Conservation (phyloP, 768 basidiomycete genomes). For the Boletus tylopilopsis region DNA sequence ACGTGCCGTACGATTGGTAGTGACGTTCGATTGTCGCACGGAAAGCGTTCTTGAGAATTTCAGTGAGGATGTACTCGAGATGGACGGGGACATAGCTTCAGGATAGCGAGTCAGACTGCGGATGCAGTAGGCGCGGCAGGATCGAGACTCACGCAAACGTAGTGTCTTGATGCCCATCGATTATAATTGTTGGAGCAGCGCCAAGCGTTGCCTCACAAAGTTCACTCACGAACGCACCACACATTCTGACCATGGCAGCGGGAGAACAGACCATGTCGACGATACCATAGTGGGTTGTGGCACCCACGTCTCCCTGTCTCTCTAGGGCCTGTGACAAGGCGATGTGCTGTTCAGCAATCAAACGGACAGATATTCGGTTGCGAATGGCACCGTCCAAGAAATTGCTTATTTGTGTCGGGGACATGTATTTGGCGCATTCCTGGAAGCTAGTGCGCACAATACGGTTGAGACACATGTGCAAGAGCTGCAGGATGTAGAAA, state of each 20-base stretch:
- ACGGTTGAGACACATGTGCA: not conserved
- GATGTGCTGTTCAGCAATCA: conserved; percentile 91
- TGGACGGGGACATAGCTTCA: conserved; percentile 83
- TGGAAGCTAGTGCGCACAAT: conserved; percentile 57
- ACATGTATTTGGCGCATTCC: conserved; percentile 81
- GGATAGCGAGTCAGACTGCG: conserved; percentile 4
- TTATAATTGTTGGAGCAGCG: conserved; percentile 55
- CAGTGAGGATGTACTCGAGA: conserved; percentile 87
- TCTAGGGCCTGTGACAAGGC: conserved; percentile 69
- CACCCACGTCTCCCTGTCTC: conserved; percentile 28
- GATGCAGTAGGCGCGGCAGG: not conserved
- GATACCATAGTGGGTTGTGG: conserved; percentile 57
- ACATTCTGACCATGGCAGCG: conserved; percentile 68
- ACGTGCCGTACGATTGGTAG: conserved; percentile 36
- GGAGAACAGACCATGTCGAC: conserved; percentile 75
- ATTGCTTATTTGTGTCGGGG: conserved; percentile 68
- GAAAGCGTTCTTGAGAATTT: conserved; percentile 88
- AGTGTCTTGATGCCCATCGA: conserved; percentile 68
- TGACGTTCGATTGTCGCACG: conserved; percentile 84
- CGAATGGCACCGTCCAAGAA: conserved; percentile 85
- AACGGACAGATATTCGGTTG: conserved; percentile 80
- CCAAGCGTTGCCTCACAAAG: conserved; percentile 85
- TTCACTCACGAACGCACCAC: conserved; percentile 78
- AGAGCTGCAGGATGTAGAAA: conserved; percentile 1
- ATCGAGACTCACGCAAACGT: conserved; percentile 68